phyloP scores from a whole-genome alignment of 2,329 filamentous ascomycete genomes.

The Fusarium albosuccineum region DNA sequence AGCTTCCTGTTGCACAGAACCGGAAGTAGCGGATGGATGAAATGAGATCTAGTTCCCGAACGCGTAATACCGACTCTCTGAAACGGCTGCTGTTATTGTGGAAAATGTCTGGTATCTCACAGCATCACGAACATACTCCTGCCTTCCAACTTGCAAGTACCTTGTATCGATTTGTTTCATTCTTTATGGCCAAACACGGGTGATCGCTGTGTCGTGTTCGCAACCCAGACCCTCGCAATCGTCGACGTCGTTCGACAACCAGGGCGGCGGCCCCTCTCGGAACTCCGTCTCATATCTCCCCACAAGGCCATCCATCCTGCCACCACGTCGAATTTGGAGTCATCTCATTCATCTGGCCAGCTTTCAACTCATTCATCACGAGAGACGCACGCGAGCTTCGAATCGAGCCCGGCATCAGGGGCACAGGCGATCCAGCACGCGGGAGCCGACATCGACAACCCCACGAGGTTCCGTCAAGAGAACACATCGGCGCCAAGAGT shows the following conservation, averaged over 20 bases:
- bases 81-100: background rate
- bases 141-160: background rate
- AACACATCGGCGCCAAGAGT: background rate
- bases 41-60: background rate
- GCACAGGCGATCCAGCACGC: background rate
- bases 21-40: conserved; percentile 8
- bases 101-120: background rate
- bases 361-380: conserved; percentile 5
- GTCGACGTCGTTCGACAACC: conserved; percentile 15
- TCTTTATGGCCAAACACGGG: background rate
- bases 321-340: background rate
- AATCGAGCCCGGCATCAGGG: background rate
- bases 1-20: background rate
- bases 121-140: too few species aligned
- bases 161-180: background rate
- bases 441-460: conserved; percentile 12
- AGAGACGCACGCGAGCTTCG: background rate
- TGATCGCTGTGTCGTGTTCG: background rate
- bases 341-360: conserved; percentile 16
- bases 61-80: background rate
- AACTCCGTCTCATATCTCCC: conserved; percentile 12
- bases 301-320: conserved; percentile 6
- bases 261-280: conserved; percentile 4
- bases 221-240: background rate
- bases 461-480: conserved; percentile 10